phyloP scores from a whole-genome alignment of 1,284 basidiomycete species.

The Pulveroboletus ridleyi region DNA sequence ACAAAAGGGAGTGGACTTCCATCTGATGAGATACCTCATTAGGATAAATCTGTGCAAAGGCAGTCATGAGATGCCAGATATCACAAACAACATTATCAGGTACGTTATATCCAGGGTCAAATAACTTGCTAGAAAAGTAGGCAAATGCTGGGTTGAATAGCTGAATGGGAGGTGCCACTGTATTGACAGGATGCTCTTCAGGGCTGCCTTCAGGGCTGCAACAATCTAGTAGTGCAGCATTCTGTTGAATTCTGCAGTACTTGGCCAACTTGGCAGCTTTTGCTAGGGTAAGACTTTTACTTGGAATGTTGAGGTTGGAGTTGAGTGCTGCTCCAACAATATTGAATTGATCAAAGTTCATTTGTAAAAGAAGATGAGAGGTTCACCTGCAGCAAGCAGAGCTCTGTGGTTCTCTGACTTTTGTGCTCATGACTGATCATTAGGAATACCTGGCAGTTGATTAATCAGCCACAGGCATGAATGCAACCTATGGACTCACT shows the following conservation, averaged over 20 bases:
- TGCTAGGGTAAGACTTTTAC: slow-evolving; percentile 1
- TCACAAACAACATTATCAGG: not conserved
- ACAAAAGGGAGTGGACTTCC: not conserved
- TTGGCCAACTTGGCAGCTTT: slow-evolving; percentile 8
- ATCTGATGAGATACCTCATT: not conserved
- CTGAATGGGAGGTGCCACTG: slow-evolving; percentile 21
- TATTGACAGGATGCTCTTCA: not conserved
- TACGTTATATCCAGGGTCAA: slow-evolving; percentile 11
- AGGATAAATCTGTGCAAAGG: slow-evolving; percentile 16
- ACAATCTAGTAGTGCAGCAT: slow-evolving; percentile 10
- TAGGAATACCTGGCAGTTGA: too few relatives aligned
- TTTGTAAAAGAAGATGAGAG: too few relatives aligned
- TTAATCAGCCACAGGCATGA: too few relatives aligned
- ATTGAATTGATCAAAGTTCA: too few relatives aligned
- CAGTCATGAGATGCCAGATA: not conserved
- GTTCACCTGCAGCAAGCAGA: too few relatives aligned
- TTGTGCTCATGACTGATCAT: too few relatives aligned
- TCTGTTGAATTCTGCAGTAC: slow-evolving; percentile 7
- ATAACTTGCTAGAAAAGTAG: slow-evolving; percentile 26
- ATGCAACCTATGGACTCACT: too few relatives aligned
- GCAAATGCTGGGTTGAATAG: slow-evolving; percentile 25
- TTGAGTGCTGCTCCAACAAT: slow-evolving; percentile 1
- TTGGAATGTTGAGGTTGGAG: not conserved
- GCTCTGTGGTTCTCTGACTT: too few relatives aligned
- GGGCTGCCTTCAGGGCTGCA: not conserved